These are phyloP conservation scores for Miamiensis avidus DNA, from an alignment of 169 alveolate species.

Conservation along the genomic window DNA sequence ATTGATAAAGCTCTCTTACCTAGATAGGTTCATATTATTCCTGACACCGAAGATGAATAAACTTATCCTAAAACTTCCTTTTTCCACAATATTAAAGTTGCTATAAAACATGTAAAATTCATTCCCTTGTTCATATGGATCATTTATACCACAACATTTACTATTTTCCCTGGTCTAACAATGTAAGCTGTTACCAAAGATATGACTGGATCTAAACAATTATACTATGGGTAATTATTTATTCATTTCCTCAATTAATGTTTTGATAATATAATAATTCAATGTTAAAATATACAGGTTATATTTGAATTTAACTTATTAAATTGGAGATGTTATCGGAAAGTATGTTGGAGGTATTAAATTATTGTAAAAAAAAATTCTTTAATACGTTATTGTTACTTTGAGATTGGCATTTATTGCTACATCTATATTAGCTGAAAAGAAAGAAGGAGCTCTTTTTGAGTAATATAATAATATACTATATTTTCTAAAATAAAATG, in stretches of 20 bases:
- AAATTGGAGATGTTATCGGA: slow-evolving; percentile 23
- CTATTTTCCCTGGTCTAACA: background rate
- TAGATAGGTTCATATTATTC: background rate
- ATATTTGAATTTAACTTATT: background rate
- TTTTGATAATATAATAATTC: background rate
- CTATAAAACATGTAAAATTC: background rate
- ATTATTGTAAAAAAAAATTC: background rate
- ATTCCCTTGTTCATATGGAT: background rate
- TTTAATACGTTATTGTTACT: background rate
- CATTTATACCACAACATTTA: background rate
- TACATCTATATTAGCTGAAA: slow-evolving; percentile 5
- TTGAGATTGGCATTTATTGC: slow-evolving; percentile 12
- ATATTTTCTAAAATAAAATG: too few species aligned
- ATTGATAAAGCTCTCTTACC: too few species aligned
- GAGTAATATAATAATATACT: background rate
- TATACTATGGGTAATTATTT: too few species aligned
- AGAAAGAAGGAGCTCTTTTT: background rate
- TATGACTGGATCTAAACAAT: too few species aligned
- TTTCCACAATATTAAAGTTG: background rate
- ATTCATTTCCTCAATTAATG: background rate
- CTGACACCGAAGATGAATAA: background rate
- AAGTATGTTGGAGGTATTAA: background rate
- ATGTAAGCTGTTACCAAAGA: background rate
- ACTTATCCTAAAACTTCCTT: background rate
- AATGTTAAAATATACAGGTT: background rate